These are phyloP conservation scores for Amanita rimosa DNA, from an alignment of 768 basidiomycete species.

Conservation along the genomic window DNA sequence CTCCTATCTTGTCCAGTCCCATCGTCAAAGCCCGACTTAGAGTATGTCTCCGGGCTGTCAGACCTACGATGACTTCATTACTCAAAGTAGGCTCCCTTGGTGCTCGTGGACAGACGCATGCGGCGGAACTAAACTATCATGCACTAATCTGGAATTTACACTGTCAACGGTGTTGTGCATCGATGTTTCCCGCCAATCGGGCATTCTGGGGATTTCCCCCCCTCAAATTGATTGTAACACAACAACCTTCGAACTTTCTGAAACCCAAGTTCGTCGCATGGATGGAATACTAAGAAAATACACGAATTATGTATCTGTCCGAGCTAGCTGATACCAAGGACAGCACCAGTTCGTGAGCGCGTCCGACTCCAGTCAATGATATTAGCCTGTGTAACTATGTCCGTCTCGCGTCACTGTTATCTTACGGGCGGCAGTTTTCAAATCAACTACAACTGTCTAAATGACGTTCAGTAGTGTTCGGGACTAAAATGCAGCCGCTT, in stretches of 20 bases:
- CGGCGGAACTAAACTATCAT: conserved; percentile 51
- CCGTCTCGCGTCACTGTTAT: too few relatives aligned
- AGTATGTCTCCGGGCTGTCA: conserved; percentile 8
- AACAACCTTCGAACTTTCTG: conserved; percentile 49
- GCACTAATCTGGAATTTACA: conserved; percentile 50
- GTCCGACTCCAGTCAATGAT: too few relatives aligned
- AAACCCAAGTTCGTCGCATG: too few relatives aligned
- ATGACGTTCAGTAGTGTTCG: too few relatives aligned
- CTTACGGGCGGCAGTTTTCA: too few relatives aligned
- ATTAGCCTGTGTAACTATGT: too few relatives aligned
- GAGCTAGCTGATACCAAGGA: too few relatives aligned
- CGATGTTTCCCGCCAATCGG: conserved; percentile 42
- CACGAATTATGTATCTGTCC: too few relatives aligned
- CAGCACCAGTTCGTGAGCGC: too few relatives aligned
- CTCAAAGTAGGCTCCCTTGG: neutral
- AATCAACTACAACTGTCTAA: too few relatives aligned
- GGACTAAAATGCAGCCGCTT: too few relatives aligned
- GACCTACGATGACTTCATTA: conserved; percentile 2
- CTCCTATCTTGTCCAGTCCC: conserved; percentile 4
- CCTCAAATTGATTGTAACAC: conserved; percentile 55
- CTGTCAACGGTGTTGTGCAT: conserved; percentile 46
- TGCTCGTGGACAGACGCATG: conserved; percentile 51
- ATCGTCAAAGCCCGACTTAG: neutral
- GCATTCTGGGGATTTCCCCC: conserved; percentile 45
- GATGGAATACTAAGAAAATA: too few relatives aligned